phyloP scores from a whole-genome alignment of 768 basidiomycete genomes.

The Tricholoma terreum region DNA sequence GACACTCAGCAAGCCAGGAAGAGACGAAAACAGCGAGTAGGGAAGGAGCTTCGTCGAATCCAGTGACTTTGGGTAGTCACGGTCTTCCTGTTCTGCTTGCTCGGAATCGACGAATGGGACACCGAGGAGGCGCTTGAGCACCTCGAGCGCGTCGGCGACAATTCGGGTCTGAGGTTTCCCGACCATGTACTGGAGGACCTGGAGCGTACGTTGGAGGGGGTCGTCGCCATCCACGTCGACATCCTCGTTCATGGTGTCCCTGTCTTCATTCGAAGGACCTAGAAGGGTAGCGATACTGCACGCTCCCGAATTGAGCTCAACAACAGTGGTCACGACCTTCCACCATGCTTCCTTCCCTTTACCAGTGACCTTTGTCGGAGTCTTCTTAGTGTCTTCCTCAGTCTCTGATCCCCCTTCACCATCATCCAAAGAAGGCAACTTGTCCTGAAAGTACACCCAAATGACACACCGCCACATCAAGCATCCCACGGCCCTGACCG shows the following conservation, averaged over 20 bases:
- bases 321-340: conserved; percentile 38
- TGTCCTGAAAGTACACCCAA: conserved; percentile 67
- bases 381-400: conserved; percentile 24
- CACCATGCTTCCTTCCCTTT: conserved; percentile 26
- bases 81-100: background rate
- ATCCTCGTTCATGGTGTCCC: background rate
- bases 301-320: conserved; percentile 40
- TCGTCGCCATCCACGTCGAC: conserved; percentile 30
- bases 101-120: background rate
- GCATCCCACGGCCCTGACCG: conserved; percentile 58
- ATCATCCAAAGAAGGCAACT: conserved; percentile 28
- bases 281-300: background rate
- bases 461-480: conserved; percentile 62
- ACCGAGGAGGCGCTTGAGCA: conserved; percentile 38
- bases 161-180: conserved; percentile 29
- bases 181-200: conserved; percentile 49
- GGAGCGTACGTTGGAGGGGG: conserved; percentile 43
- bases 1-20: conserved; percentile 53
- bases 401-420: conserved; percentile 27
- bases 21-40: conserved; percentile 50
- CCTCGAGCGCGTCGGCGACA: conserved; percentile 51
- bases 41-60: conserved; percentile 45
- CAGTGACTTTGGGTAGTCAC: background rate
- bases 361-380: conserved; percentile 22
- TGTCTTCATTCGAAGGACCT: conserved; percentile 21